A percentile compares a stretch with the other conserved stretches of the same genome.
Conservation (phyloP, 2,329 filamentous ascomycete genomes). For the Raffaelea deltoideospora region DNA sequence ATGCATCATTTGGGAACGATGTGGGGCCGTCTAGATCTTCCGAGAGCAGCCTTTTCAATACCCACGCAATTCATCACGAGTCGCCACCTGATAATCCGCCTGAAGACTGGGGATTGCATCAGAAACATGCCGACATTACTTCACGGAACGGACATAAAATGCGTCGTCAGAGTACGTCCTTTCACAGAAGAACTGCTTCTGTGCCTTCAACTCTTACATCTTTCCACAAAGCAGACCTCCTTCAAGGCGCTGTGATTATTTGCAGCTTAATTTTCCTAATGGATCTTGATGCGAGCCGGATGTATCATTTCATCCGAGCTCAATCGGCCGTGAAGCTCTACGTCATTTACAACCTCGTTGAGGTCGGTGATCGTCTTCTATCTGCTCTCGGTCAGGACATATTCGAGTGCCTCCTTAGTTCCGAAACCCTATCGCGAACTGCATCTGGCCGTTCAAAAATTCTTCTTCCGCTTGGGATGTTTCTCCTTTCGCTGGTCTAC, state of each 20-base stretch:
- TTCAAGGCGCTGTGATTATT: slow-evolving; percentile 81
- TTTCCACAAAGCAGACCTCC: slow-evolving; percentile 86
- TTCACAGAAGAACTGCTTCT: slow-evolving; percentile 61
- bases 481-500: slow-evolving; percentile 71
- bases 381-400: slow-evolving; percentile 91
- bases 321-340: slow-evolving; percentile 97
- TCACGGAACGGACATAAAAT: too few relatives aligned
- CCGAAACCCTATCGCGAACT: slow-evolving; percentile 79
- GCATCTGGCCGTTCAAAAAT: slow-evolving; percentile 83
- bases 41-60: too few relatives aligned
- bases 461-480: slow-evolving; percentile 79
- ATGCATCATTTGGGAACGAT: too few relatives aligned
- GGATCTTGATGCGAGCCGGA: slow-evolving; percentile 84
- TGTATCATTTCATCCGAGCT: slow-evolving; percentile 95
- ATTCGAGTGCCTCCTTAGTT: slow-evolving; percentile 85
- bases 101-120: too few relatives aligned
- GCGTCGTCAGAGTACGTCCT: too few relatives aligned
- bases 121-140: too few relatives aligned
- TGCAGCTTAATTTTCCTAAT: slow-evolving; percentile 74
- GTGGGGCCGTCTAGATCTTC: too few relatives aligned
- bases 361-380: slow-evolving; percentile 79
- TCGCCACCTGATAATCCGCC: too few relatives aligned
- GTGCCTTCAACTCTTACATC: slow-evolving; percentile 71
- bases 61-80: too few relatives aligned
- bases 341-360: slow-evolving; percentile 95